Percentiles rank a stretch among this genome's conserved stretches.
phyloP scores from a whole-genome alignment of 345 rosid genomes.

The Moringa oleifera region DNA sequence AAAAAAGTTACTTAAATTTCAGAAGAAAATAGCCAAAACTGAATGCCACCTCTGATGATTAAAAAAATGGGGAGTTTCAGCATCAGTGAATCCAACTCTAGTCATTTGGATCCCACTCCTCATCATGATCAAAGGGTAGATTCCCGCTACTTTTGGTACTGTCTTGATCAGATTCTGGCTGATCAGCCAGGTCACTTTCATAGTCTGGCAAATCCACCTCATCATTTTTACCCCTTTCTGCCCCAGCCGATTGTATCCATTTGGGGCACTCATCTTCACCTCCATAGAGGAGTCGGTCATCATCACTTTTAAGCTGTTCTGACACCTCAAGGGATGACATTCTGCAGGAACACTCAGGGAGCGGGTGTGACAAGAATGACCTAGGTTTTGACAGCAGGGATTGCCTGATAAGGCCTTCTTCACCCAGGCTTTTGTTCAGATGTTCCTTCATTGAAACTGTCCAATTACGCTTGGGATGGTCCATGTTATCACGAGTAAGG shows the following conservation, averaged over 20 bases:
- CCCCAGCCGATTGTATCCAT: slow-evolving; percentile 67
- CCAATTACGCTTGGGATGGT: slow-evolving; percentile 80
- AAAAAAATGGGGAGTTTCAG: slow-evolving; percentile 8
- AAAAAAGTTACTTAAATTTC: slow-evolving; percentile 18
- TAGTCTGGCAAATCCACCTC: slow-evolving; percentile 53
- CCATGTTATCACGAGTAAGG: slow-evolving; percentile 56
- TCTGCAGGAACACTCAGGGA: slow-evolving; percentile 96
- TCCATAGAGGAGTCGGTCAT: slow-evolving; percentile 51
- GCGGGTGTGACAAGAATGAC: slow-evolving; percentile 79
- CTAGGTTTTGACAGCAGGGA: slow-evolving; percentile 57
- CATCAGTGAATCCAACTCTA: slow-evolving; percentile 28
- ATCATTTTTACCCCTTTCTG: slow-evolving; percentile 30
- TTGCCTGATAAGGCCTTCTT: slow-evolving; percentile 70
- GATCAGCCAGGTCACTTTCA: slow-evolving; percentile 45
- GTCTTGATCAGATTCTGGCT: slow-evolving; percentile 48
- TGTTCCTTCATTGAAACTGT: slow-evolving; percentile 61
- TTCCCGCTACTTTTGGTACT: slow-evolving; percentile 36
- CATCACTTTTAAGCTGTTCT: slow-evolving; percentile 27
- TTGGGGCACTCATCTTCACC: slow-evolving; percentile 88
- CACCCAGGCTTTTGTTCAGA: slow-evolving; percentile 78
- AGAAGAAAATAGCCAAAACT: slow-evolving; percentile 25
- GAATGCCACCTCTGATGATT: slow-evolving; percentile 20
- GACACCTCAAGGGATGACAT: slow-evolving; percentile 38
- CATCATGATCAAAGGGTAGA: slow-evolving; percentile 60
- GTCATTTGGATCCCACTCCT: slow-evolving; percentile 97